Conservation (phyloP, 2,329 filamentous ascomycete genomes). For the Botrytis squamosa region DNA sequence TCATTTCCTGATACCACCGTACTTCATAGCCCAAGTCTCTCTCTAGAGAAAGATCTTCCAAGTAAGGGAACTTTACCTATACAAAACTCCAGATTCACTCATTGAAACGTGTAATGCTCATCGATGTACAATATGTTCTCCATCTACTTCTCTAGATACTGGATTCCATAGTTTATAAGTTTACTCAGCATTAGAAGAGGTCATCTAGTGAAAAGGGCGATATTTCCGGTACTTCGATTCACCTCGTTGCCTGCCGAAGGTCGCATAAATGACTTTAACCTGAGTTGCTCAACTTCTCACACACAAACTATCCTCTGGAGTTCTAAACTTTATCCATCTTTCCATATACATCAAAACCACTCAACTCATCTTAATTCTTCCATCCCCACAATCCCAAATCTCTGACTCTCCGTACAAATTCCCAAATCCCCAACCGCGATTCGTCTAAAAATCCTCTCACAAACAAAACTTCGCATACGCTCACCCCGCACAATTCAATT, state of each 20-base stretch:
- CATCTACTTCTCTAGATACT: background rate
- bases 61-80: accelerated
- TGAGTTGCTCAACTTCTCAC: background rate
- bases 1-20: background rate
- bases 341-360: background rate
- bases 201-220: background rate
- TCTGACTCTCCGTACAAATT: background rate
- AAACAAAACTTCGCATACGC: background rate
- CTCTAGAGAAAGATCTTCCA: background rate
- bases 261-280: background rate
- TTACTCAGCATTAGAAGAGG: accelerated
- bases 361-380: no score
- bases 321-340: no score
- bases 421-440: background rate
- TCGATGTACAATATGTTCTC: background rate
- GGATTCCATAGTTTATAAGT: accelerated
- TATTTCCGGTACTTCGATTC: background rate
- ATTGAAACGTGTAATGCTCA: background rate
- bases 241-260: background rate
- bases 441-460: background rate
- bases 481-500: background rate
- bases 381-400: no score
- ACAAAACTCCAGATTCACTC: background rate
- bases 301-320: no score
- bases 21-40: background rate